phyloP scores from a whole-genome alignment of 148 eudicot species.

The Euryodendron excelsum region DNA sequence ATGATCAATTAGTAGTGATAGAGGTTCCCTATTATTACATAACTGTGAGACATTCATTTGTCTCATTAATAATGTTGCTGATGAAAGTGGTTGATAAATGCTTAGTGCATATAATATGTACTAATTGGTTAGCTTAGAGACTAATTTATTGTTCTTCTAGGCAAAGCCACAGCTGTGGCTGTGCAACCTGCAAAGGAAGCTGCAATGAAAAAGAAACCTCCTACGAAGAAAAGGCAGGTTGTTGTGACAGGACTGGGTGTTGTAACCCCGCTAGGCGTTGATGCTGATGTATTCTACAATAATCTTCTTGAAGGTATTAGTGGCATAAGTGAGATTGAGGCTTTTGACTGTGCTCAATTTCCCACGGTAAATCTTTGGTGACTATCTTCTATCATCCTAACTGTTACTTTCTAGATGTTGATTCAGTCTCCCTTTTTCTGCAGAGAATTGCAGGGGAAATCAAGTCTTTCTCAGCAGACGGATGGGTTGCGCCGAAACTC shows the following conservation, averaged over 20 bases:
- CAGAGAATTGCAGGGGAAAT: constrained; percentile 98
- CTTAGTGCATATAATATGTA: neutral
- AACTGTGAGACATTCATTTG: no score
- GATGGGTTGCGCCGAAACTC: constrained; percentile 86
- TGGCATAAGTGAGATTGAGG: constrained; percentile 80
- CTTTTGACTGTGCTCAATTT: constrained; percentile 73
- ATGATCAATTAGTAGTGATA: neutral
- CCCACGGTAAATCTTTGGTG: constrained; percentile 59
- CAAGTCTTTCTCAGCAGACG: constrained; percentile 82
- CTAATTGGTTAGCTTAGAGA: constrained; percentile 20
- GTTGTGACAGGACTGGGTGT: constrained; percentile 98
- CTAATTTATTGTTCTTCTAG: constrained; percentile 26
- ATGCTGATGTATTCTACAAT: constrained; percentile 69
- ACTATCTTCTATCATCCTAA: no score
- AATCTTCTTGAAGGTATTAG: constrained; percentile 95
- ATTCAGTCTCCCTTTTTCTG: constrained; percentile 11
- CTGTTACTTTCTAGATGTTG: constrained; percentile 15
- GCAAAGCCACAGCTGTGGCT: constrained; percentile 61
- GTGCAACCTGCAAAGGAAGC: constrained; percentile 62
- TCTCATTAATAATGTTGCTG: neutral
- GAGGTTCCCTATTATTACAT: neutral
- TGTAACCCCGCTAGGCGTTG: constrained; percentile 76
- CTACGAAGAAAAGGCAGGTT: constrained; percentile 64
- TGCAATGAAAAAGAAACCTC: constrained; percentile 42
- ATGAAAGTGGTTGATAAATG: constrained; percentile 25